phyloP scores from a whole-genome alignment of 768 basidiomycete species.

The Sporobolomyces phaffii region DNA sequence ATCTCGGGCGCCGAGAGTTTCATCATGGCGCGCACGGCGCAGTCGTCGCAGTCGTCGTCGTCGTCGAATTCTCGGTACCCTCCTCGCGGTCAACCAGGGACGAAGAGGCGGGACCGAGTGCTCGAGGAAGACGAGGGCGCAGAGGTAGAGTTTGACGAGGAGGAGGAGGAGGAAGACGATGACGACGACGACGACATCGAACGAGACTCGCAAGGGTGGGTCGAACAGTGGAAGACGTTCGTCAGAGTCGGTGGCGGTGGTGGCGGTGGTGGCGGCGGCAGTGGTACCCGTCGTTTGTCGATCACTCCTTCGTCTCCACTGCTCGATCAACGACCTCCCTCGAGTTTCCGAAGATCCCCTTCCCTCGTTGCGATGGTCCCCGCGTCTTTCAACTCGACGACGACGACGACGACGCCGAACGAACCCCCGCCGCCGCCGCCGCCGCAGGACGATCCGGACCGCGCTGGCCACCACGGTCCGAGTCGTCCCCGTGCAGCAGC shows the following conservation, averaged over 20 bases:
- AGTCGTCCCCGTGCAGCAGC: too few species aligned
- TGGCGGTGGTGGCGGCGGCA: too few species aligned
- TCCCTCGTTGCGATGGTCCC: too few species aligned
- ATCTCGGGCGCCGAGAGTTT: slow-evolving; percentile 3
- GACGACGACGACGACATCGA: too few species aligned
- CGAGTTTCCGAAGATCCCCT: too few species aligned
- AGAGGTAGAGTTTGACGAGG: background rate
- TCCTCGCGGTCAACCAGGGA: too few species aligned
- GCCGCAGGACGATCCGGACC: too few species aligned
- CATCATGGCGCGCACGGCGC: too few species aligned
- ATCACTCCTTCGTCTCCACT: slow-evolving; percentile 1
- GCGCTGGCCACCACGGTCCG: too few species aligned
- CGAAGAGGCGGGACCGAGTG: background rate
- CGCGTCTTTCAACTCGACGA: too few species aligned
- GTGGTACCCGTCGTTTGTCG: background rate
- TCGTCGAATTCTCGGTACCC: background rate
- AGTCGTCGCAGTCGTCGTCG: too few species aligned
- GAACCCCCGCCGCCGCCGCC: background rate
- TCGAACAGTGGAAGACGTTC: slow-evolving; percentile 9
- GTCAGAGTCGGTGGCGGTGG: background rate
- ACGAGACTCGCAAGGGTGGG: background rate
- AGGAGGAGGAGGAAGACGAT: background rate
- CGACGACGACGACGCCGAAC: too few species aligned
- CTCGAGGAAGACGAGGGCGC: background rate
- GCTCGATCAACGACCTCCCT: slow-evolving; percentile 2